Evolutionary conservation across 2,329 filamentous ascomycete species (phyloP).

Genomic region (Diaporthe capsici): DNA sequence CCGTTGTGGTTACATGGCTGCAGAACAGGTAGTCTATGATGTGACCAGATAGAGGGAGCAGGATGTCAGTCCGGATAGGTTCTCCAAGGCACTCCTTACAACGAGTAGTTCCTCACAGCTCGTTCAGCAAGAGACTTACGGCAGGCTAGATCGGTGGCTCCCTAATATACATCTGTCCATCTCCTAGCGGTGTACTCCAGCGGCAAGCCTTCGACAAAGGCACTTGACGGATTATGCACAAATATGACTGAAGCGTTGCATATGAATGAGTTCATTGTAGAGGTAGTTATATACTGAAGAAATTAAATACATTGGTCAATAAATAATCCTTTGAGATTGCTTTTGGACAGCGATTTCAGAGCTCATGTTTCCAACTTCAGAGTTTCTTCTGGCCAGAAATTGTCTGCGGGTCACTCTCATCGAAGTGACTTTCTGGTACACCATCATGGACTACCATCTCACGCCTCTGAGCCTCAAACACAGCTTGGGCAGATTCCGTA

Average conservation of each 20-base stretch:
- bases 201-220: too few relatives aligned
- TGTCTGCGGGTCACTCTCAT: neutral
- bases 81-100: neutral
- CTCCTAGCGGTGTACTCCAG: too few relatives aligned
- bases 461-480: slow-evolving; percentile 15
- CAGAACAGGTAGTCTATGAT: neutral
- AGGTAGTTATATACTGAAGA: too few relatives aligned
- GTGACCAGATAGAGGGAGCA: neutral
- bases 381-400: neutral
- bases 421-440: neutral
- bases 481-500: slow-evolving; percentile 41
- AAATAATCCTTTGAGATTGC: neutral
- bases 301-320: neutral
- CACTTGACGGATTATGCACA: neutral
- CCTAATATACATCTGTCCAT: neutral
- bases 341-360: neutral
- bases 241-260: neutral
- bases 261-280: neutral
- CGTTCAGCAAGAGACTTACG: neutral
- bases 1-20: neutral
- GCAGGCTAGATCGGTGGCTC: too few relatives aligned
- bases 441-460: slow-evolving; percentile 35
- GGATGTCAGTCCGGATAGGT: neutral
- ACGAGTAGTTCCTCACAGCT: neutral
- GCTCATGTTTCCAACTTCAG: neutral